These are phyloP conservation scores for Amphibolis antarctica DNA, from an alignment of 106 monocot species.

Conservation along the genomic window DNA sequence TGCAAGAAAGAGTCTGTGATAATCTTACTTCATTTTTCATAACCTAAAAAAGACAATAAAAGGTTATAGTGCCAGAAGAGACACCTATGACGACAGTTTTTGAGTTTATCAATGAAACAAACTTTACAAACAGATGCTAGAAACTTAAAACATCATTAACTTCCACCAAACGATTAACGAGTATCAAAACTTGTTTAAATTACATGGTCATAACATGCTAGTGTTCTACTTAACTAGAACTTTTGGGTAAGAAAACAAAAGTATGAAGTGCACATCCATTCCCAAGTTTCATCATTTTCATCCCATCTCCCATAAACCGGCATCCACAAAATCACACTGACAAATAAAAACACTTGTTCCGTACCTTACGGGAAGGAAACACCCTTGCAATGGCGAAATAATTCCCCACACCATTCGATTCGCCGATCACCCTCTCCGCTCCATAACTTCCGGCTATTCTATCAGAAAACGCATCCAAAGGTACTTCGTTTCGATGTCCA, in stretches of 20 bases:
- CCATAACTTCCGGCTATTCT: conserved; percentile 19
- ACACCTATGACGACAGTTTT: not conserved
- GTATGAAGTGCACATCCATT: too few relatives aligned
- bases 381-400: conserved; percentile 69
- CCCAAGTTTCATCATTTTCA: too few relatives aligned
- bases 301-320: not conserved
- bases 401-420: conserved; percentile 19
- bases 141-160: not conserved
- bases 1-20: conserved; percentile 55
- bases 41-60: conserved; percentile 23
- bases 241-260: not conserved
- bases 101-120: not conserved
- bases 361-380: conserved; percentile 52
- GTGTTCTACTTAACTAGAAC: too few relatives aligned
- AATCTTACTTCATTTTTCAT: conserved; percentile 57
- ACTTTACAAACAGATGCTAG: not conserved
- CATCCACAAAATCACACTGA: not conserved
- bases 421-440: conserved; percentile 17
- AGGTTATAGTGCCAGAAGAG: not conserved
- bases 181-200: not conserved
- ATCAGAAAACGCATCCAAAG: conserved; percentile 35
- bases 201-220: too few relatives aligned
- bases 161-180: not conserved
- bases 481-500: conserved; percentile 5
- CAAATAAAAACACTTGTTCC: not conserved